Base-by-base conservation (phyloP, 2,329 filamentous ascomycete species). In the Chlorencoelia australis region DNA sequence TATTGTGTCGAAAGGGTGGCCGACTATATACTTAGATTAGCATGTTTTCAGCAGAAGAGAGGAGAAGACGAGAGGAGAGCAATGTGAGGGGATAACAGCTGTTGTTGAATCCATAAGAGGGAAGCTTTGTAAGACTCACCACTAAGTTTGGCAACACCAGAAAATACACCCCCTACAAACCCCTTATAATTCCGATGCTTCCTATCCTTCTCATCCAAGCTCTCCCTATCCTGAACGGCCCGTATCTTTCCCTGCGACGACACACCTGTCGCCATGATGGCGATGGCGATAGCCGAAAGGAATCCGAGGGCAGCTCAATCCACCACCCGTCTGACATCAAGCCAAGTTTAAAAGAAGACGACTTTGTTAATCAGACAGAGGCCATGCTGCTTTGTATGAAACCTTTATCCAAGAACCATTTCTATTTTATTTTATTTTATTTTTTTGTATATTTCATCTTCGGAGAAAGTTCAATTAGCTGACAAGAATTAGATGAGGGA, bases 161-260 rank as follows among this genome's bases (percentile, higher is more conserved):
- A 94, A 57, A 95, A 95, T 5, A 95, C 77, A n/a, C 91, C 91
- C 1, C 85, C 91, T 18, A 95, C 85, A 57, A 96, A 98, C n/a
- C 89, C 91, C 54, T 85, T 88, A 67, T 95, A 96, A 30, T 57
- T 57, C 37, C 50, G 46, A 91, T 40, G 39, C 22, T 42, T 42
- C 35, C 43, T 47, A 39, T 49, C 46, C 47, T 52, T 49, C 30
- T 51, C 50, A 36, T 39, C 42, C 42, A 44, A 41, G 34, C 35
- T 47, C 24, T 22, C 34, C 2, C 32, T 18, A n/a, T n/a, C n/a
- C n/a, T n/a, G n/a, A n/a, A 6, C 1, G 15, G 14, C 26, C 19
- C n/a, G n/a, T 18, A 10, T 33, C 24, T 25, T 30, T 29, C n/a
- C 13, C 10, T 24, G 15, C 16, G 30, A 24, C 22, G 36, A 32